Base-by-base conservation (phyloP, 306 rosid genomes). In the Cucumis melo region DNA sequence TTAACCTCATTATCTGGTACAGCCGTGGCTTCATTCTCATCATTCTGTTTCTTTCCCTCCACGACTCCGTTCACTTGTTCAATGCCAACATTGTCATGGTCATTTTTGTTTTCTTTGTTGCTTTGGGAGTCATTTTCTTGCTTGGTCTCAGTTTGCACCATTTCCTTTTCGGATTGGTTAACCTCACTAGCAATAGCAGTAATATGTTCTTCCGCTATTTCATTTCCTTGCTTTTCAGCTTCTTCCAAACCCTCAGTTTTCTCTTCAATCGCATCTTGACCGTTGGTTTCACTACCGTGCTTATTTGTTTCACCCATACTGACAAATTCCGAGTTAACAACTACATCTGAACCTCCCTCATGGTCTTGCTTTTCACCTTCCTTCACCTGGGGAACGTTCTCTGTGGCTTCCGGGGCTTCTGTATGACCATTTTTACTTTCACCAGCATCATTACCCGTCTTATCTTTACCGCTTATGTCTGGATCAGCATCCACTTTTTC, bases 51-150 rank as follows among this genome's bases (percentile, higher is more conserved):
- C 80, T 78, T 62, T 32, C 84, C 80, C 76, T 76, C 81, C 15
- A 80, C 86, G 55, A 73, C 91, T 54, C 86, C 86, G 44, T 84
- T 85, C 36, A 59, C 82, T 68, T 81, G 86, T 60, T 16, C 62
- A 38, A 62, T 61, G 63, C 57, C 78, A 38, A 77, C 50, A 58
- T 63, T 27, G 23, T 21, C 85, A 24, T 74, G 38, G 8, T 77
- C 74, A 2, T 66, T 83, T 62, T 78, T 16, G 20, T 16, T 51
- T 51, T 51, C 20, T 15, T 51, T 12, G 53, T 46, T 46, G 53
- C 5, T 5, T 46, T 46, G 53, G 13, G 53, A 46, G 53, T 46
- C 53, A 51, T 85, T 87, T 68, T 68, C 82, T 61, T 82, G 60
- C 75, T 75, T 82, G 3, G 63, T 41, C 71, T 74, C 84, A 6